phyloP scores from a whole-genome alignment of 1,284 basidiomycete genomes.

The Cystobasidium pallidum region DNA sequence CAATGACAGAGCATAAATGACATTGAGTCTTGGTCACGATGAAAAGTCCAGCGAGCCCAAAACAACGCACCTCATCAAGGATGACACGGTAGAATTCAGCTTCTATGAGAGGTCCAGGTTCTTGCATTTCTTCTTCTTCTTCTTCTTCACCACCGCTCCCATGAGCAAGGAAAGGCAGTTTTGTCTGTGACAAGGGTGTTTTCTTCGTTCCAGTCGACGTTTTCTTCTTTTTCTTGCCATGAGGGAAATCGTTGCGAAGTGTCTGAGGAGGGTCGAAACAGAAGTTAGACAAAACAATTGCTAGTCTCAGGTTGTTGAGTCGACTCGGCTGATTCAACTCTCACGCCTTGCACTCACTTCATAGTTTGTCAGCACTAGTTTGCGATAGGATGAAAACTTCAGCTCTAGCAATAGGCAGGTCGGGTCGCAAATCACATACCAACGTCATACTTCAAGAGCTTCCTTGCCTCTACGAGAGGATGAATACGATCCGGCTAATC shows the following conservation, averaged over 20 bases:
- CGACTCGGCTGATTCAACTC: background rate
- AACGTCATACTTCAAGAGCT: slow-evolving; percentile 64
- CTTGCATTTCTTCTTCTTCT: slow-evolving; percentile 60
- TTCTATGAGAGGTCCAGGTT: slow-evolving; percentile 70
- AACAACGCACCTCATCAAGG: slow-evolving; percentile 13
- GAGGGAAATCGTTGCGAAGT: slow-evolving; percentile 60
- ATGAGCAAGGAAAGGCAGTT: slow-evolving; percentile 12
- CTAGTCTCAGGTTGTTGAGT: no score
- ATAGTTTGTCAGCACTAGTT: slow-evolving; percentile 70
- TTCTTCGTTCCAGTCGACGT: slow-evolving; percentile 10
- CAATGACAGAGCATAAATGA: no score
- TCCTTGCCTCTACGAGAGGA: slow-evolving; percentile 62
- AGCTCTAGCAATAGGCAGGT: background rate
- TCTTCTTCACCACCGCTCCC: slow-evolving; percentile 47
- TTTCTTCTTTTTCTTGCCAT: slow-evolving; percentile 45
- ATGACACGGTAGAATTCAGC: slow-evolving; percentile 62
- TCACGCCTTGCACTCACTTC: slow-evolving; percentile 38
- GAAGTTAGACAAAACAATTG: no score
- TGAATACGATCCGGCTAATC: no score
- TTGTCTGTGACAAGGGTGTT: slow-evolving; percentile 24
- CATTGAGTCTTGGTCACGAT: no score
- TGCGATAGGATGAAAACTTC: slow-evolving; percentile 59
- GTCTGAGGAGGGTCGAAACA: slow-evolving; percentile 58
- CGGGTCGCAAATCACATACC: slow-evolving; percentile 60
- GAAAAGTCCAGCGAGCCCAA: background rate